Evolutionary conservation across 805 yeast species (phyloP), one percentile per base, ranked within the genome.

Genomic region (Starmerella apicola): DNA sequence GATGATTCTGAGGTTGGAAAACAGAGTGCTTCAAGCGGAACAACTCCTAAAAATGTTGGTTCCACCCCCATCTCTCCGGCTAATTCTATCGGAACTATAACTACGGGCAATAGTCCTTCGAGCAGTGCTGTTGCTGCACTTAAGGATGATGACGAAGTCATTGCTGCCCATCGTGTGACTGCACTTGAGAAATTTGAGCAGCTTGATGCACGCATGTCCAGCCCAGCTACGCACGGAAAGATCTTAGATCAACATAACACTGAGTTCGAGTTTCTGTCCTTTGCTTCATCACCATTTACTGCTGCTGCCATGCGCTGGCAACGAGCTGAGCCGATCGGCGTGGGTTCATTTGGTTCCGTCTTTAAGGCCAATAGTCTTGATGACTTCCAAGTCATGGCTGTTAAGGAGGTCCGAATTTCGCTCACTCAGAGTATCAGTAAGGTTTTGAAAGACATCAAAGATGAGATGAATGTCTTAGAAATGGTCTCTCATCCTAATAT

Each of bases 361-460:
- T 91, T 72, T 59, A 85, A 91, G 0, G 94, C 96, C 0, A 78
- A 83, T 18, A 85, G 88, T 55, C 70, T 91, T 45, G 97, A 88
- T 50, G 83, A 94, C 15, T 97, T 97, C 57, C 94, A 86, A 38
- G 79, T 86, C 3, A 77, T 91, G 81, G 98, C 98, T 0, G 98
- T 91, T 25, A 91, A 91, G 59, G 97, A 91, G 60, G 85, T 91
- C 44, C 71, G 84, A 41, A 77, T 91, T 57, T 95, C 84, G 51
- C 94, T 86, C 53, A 71, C 81, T 18, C 91, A 83, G 52, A 74
- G 91, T 1, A 79, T 86, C 54, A 75, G 81, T 51, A 78, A 78
- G 39, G 74, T 86, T 45, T 84, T 85, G 39, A 91, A 93, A 28
- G 74, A 84, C 2, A 84, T 91, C 49, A 84, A 83, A 57, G 96